A percentile compares a stretch with the other conserved stretches of the same genome.
Conservation (phyloP, 257 asterid genomes). For the Cynanchum wilfordii region DNA sequence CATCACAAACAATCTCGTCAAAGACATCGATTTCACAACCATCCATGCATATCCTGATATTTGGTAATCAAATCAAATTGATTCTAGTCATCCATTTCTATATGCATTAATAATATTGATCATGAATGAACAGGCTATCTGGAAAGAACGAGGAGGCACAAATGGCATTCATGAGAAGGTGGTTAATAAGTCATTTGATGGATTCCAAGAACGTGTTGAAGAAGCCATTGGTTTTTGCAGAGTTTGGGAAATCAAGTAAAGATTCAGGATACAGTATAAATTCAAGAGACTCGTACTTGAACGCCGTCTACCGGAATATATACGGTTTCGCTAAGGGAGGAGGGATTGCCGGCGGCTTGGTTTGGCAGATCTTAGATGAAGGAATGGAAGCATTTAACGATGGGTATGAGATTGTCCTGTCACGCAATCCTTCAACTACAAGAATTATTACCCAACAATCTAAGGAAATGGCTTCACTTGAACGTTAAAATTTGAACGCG, state of each 20-base stretch:
- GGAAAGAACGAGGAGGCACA: slow-evolving; percentile 31
- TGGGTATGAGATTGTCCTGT: slow-evolving; percentile 40
- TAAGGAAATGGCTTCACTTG: slow-evolving; percentile 31
- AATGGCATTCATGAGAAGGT: slow-evolving; percentile 37
- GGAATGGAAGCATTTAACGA: slow-evolving; percentile 37
- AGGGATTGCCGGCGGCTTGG: slow-evolving; percentile 37
- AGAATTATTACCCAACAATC: slow-evolving; percentile 41
- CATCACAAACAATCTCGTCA: slow-evolving; percentile 37
- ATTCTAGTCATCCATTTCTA: too few species aligned
- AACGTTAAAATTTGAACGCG: background rate
- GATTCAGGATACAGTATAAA: slow-evolving; percentile 31
- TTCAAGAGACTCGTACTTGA: slow-evolving; percentile 34
- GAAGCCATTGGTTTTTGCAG: slow-evolving; percentile 43
- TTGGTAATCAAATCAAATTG: slow-evolving; percentile 24
- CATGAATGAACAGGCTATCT: slow-evolving; percentile 21
- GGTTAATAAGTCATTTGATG: slow-evolving; percentile 43
- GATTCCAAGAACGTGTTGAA: slow-evolving; percentile 35
- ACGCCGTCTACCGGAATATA: slow-evolving; percentile 21
- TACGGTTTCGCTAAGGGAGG: slow-evolving; percentile 37
- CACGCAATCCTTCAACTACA: slow-evolving; percentile 33
- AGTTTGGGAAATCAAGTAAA: slow-evolving; percentile 47
- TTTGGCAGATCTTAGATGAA: slow-evolving; percentile 46
- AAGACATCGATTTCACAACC: slow-evolving; percentile 48
- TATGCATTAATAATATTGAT: background rate
- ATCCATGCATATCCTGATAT: slow-evolving; percentile 51